A percentile compares a stretch with the other conserved stretches of the same genome.
Evolutionary conservation across 345 rosid genomes (phyloP).

Genomic region (Sapria himalayana): DNA sequence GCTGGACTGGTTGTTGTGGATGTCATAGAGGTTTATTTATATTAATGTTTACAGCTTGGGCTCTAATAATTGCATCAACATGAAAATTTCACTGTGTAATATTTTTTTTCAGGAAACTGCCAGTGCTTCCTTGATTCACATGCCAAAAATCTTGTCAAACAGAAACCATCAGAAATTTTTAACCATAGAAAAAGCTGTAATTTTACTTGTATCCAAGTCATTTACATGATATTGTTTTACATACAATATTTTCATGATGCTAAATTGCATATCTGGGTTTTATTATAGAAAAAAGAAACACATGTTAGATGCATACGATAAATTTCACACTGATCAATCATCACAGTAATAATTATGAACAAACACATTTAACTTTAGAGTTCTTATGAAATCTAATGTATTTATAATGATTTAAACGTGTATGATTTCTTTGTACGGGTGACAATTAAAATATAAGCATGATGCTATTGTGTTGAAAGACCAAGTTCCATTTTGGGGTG

Average conservation of each 20-base stretch:
- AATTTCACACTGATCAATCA: too few relatives aligned
- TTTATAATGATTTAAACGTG: too few relatives aligned
- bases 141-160: slow-evolving; percentile 74
- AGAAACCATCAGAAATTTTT: slow-evolving; percentile 83
- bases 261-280: too few relatives aligned
- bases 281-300: too few relatives aligned
- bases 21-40: slow-evolving; percentile 73
- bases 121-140: slow-evolving; percentile 70
- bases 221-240: neutral
- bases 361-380: too few relatives aligned
- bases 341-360: too few relatives aligned
- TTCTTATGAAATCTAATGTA: too few relatives aligned
- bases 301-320: too few relatives aligned
- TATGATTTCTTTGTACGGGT: too few relatives aligned
- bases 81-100: slow-evolving; percentile 5
- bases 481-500: too few relatives aligned
- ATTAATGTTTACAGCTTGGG: slow-evolving; percentile 1
- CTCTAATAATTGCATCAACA: slow-evolving; percentile 8
- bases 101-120: slow-evolving; percentile 75
- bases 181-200: slow-evolving; percentile 74
- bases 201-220: slow-evolving; percentile 5
- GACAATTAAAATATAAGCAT: too few relatives aligned
- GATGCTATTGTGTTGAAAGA: too few relatives aligned
- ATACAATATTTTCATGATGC: neutral
- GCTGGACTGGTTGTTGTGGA: slow-evolving; percentile 84